Evolutionary conservation across 495 filamentous ascomycete species (phyloP).

Genomic region (Lichenothelia convexa): DNA sequence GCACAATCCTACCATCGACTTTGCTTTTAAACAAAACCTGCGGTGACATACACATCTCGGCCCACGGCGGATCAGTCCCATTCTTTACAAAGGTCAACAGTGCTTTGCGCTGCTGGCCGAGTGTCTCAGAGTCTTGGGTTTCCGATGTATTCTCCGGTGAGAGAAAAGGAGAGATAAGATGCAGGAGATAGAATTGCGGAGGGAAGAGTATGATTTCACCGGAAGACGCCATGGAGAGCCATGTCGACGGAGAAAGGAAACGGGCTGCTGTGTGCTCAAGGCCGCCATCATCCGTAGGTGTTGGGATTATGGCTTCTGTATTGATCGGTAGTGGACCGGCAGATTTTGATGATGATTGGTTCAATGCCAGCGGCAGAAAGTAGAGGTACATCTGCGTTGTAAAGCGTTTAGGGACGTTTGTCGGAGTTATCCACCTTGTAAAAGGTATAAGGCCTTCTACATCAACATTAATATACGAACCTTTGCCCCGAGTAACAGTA

Average conservation of each 20-base stretch:
- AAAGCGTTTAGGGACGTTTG: constrained; percentile 51
- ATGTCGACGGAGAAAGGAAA: constrained; percentile 51
- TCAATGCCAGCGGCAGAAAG: constrained; percentile 71
- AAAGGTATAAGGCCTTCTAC: constrained; percentile 57
- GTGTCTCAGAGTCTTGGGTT: constrained; percentile 22
- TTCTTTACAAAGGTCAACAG: constrained; percentile 40
- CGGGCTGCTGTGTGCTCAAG: constrained; percentile 65
- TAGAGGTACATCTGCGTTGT: constrained; percentile 94
- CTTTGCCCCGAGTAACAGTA: neutral
- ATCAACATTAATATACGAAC: neutral
- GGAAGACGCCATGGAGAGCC: constrained; percentile 40
- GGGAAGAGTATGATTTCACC: constrained; percentile 73
- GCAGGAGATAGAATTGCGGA: constrained; percentile 69
- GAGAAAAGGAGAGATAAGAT: constrained; percentile 44
- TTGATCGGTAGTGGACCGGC: constrained; percentile 5
- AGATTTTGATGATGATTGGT: constrained; percentile 19
- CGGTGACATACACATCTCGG: constrained; percentile 61
- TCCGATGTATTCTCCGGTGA: constrained; percentile 21
- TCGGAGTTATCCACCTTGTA: constrained; percentile 80
- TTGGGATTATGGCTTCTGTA: constrained; percentile 24
- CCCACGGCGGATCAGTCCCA: constrained; percentile 44
- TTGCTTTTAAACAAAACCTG: constrained; percentile 25
- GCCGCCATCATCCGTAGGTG: constrained; percentile 66
- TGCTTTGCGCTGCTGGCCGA: constrained; percentile 33
- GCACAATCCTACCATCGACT: constrained; percentile 37